Evolutionary conservation across 1,139 yeast species (phyloP).

Genomic region (Kodamaea alishanica): DNA sequence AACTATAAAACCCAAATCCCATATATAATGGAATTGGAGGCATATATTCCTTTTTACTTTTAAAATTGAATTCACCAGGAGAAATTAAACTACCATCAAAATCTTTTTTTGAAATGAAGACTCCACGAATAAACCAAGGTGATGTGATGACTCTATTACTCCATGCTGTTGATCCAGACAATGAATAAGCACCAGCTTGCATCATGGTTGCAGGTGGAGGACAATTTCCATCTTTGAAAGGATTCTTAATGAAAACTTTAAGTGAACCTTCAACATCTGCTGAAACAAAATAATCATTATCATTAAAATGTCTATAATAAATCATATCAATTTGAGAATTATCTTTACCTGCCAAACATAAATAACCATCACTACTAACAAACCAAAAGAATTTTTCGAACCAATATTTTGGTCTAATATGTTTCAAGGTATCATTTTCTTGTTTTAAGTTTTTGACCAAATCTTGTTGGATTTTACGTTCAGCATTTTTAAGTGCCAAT

Average conservation of each 20-base stretch:
- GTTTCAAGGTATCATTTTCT: constrained; percentile 60
- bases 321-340: constrained; percentile 79
- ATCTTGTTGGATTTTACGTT: constrained; percentile 71
- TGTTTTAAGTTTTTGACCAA: constrained; percentile 63
- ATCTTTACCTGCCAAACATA: constrained; percentile 86
- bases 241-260: constrained; percentile 78
- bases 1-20: constrained; percentile 85
- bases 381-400: constrained; percentile 96
- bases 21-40: constrained; percentile 84
- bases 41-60: constrained; percentile 56
- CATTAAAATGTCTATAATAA: constrained; percentile 71
- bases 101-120: constrained; percentile 65
- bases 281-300: constrained; percentile 67
- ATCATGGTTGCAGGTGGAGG: constrained; percentile 77
- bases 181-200: constrained; percentile 85
- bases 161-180: constrained; percentile 90
- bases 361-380: constrained; percentile 79
- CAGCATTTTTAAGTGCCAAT: constrained; percentile 81
- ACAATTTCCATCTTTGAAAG: constrained; percentile 51
- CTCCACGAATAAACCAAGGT: constrained; percentile 77
- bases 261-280: constrained; percentile 75
- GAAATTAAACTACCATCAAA: constrained; percentile 61
- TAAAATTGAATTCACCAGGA: constrained; percentile 58
- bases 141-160: constrained; percentile 74
- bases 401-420: constrained; percentile 73